Evolutionary conservation across 1,139 yeast genomes (phyloP).

Genomic region (Wickerhamomyces sp.): DNA sequence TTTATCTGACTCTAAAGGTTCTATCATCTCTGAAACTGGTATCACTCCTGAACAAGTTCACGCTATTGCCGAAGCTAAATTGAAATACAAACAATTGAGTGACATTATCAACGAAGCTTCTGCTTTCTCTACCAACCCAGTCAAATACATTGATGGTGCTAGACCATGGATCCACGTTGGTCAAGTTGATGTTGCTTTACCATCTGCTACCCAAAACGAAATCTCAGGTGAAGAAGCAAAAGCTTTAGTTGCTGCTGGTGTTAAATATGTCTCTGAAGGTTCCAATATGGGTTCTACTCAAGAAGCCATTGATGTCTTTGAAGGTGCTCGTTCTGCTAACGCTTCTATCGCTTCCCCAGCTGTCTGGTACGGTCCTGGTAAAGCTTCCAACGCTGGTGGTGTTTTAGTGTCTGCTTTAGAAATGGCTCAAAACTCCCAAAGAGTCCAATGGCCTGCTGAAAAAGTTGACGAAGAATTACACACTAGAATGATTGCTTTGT

Average conservation of each 20-base stretch:
- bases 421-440: conserved; percentile 99
- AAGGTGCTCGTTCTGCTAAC: conserved; percentile 68
- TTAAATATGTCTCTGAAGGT: conserved; percentile 95
- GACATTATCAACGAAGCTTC: conserved; percentile 59
- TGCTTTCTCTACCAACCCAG: conserved; percentile 52
- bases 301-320: conserved; percentile 94
- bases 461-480: conserved; percentile 86
- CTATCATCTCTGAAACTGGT: conserved; percentile 73
- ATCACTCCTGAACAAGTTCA: conserved; percentile 77
- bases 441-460: conserved; percentile 83
- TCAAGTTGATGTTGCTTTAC: conserved; percentile 91
- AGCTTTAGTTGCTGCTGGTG: conserved; percentile 88
- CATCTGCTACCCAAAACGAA: conserved; percentile 98
- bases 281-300: conserved; percentile 99
- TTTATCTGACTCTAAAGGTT: conserved; percentile 90
- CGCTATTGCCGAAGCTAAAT: conserved; percentile 77
- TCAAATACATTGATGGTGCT: conserved; percentile 84
- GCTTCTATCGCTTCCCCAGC: conserved; percentile 38
- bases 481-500: conserved; percentile 89
- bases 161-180: conserved; percentile 97
- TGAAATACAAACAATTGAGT: conserved; percentile 72
- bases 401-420: conserved; percentile 98
- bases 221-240: conserved; percentile 95
- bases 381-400: conserved; percentile 99
- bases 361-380: conserved; percentile 99